These are phyloP conservation scores for Apophysomyces ossiformis DNA, from an alignment of 371 early-diverging fungal species.

Conservation along the genomic window DNA sequence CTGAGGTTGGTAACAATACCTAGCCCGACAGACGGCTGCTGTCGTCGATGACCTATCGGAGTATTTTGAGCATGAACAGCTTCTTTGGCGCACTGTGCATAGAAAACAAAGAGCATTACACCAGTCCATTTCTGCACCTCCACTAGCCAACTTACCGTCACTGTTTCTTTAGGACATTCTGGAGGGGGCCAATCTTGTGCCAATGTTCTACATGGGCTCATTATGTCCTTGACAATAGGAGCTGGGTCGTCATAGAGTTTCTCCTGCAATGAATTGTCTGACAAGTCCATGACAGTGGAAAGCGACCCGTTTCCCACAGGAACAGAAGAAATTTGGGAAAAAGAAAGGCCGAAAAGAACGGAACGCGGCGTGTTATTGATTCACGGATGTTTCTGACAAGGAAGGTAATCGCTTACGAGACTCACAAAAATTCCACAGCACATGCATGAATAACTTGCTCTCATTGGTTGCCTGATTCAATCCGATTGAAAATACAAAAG, in stretches of 20 bases:
- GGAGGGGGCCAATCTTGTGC: background rate
- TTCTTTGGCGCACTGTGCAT: constrained; percentile 4
- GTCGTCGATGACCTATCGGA: constrained; percentile 26
- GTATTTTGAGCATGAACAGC: constrained; percentile 8
- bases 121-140: background rate
- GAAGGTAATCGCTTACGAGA: no score
- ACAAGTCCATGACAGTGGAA: background rate
- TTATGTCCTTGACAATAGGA: background rate
- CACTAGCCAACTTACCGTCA: background rate
- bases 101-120: background rate
- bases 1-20: constrained; percentile 41
- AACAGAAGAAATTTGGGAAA: background rate
- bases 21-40: constrained; percentile 37
- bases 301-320: background rate
- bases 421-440: background rate
- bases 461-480: no score
- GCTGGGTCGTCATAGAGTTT: background rate
- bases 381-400: no score
- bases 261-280: constrained; percentile 1
- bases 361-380: background rate
- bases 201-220: background rate
- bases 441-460: background rate
- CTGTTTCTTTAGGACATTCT: background rate
- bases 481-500: no score
- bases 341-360: background rate